phyloP scores from a whole-genome alignment of 2,329 filamentous ascomycete species.

The Neurospora sp. region DNA sequence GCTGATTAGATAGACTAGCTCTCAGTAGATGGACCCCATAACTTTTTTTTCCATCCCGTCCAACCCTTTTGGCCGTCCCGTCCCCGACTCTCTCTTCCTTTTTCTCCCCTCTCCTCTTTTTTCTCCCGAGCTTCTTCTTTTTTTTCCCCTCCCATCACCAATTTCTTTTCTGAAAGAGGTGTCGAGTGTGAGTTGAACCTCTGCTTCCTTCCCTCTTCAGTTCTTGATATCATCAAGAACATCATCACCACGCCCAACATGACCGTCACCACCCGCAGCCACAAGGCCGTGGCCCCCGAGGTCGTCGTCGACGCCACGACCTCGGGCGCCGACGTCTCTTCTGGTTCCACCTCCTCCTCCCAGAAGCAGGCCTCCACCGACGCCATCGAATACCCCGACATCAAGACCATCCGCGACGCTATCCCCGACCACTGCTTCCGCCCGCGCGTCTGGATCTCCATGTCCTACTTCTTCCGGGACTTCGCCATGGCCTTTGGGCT shows the following conservation, averaged over 20 bases:
- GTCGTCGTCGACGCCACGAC: neutral
- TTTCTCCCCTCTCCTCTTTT: neutral
- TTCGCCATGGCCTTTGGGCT: constrained; percentile 38
- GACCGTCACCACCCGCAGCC: neutral
- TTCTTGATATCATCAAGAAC: neutral
- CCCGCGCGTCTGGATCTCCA: constrained; percentile 39
- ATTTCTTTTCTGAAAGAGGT: neutral
- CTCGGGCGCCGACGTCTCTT: neutral
- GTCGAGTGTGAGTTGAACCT: neutral
- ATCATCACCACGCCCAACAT: neutral
- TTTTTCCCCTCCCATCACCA: neutral
- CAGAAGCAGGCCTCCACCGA: neutral
- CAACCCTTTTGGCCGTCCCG: neutral
- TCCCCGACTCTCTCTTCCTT: neutral
- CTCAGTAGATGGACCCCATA: neutral
- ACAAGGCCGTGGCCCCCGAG: neutral
- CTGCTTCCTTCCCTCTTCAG: neutral
- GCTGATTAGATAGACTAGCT: neutral
- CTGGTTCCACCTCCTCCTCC: neutral
- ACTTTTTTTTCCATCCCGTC: neutral
- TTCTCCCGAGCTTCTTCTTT: neutral
- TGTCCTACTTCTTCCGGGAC: constrained; percentile 49
- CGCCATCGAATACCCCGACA: constrained; percentile 31
- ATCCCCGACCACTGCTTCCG: constrained; percentile 55
- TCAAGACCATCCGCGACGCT: constrained; percentile 38